Evolutionary conservation across 495 filamentous ascomycete genomes (phyloP).

Genomic region (Xylaria curta): DNA sequence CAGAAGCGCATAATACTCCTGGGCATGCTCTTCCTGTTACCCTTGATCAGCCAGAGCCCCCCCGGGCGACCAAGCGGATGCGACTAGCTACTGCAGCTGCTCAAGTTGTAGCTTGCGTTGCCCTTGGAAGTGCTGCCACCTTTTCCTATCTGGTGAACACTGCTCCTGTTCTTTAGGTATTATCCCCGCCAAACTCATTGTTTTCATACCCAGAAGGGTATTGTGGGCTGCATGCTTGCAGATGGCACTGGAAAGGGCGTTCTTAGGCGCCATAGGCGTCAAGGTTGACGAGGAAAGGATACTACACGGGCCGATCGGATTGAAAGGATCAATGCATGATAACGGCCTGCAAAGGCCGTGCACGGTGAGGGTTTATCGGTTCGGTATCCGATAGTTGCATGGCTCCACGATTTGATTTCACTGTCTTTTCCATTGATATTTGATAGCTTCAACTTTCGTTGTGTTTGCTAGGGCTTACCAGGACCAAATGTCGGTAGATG

Average conservation of each 20-base stretch:
- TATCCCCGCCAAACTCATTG: not conserved
- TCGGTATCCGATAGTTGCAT: not conserved
- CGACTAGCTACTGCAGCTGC: conserved; percentile 32
- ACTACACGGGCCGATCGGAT: not conserved
- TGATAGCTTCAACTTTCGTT: conserved; percentile 4
- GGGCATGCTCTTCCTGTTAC: not conserved
- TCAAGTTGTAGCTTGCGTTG: conserved; percentile 40
- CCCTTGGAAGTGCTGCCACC: conserved; percentile 40
- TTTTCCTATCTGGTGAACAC: conserved; percentile 45
- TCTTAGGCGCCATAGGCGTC: not conserved
- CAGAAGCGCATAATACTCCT: not conserved
- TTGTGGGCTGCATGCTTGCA: not conserved
- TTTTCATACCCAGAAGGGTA: not conserved
- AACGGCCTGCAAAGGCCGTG: not conserved
- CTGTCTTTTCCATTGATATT: conserved; percentile 9
- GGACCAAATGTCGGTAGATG: not conserved
- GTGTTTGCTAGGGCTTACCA: not conserved
- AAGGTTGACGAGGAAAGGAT: not conserved
- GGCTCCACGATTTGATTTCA: conserved; percentile 6
- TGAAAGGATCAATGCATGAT: not conserved
- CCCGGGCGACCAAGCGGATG: conserved; percentile 38
- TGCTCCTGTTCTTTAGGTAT: conserved; percentile 36
- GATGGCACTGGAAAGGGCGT: conserved; percentile 3
- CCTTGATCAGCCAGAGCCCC: not conserved
- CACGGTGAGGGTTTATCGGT: not conserved